Evolutionary conservation across 768 basidiomycete species (phyloP).

Genomic region (Chalciporus chontae): DNA sequence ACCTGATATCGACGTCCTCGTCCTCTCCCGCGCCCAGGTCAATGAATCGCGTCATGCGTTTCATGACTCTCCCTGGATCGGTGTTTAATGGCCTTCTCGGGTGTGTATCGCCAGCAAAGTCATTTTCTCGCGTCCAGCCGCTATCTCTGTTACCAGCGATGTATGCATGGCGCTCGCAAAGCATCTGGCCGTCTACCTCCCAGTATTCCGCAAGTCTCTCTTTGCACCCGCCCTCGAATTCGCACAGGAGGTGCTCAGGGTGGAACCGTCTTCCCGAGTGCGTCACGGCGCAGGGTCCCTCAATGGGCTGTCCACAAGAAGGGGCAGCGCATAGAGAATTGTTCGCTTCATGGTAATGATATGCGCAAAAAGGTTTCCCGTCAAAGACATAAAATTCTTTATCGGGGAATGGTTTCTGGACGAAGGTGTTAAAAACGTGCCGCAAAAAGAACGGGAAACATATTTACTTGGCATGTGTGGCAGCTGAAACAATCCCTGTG

Average conservation of each 20-base stretch:
- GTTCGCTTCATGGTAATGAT: slow-evolving; percentile 92
- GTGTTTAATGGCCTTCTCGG: slow-evolving; percentile 10
- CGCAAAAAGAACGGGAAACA: slow-evolving; percentile 4
- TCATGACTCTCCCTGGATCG: slow-evolving; percentile 56
- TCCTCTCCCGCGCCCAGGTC: slow-evolving; percentile 47
- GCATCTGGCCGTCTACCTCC: slow-evolving; percentile 82
- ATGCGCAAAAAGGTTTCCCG: slow-evolving; percentile 86
- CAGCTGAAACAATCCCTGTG: slow-evolving; percentile 92
- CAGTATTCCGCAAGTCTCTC: slow-evolving; percentile 78
- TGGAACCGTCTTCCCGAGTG: slow-evolving; percentile 81
- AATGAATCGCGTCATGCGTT: slow-evolving; percentile 78
- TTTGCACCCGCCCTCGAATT: slow-evolving; percentile 53
- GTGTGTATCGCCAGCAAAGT: slow-evolving; percentile 7
- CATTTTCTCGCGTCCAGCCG: slow-evolving; percentile 19
- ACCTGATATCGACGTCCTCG: slow-evolving; percentile 30
- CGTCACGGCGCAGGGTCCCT: slow-evolving; percentile 89
- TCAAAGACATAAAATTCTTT: slow-evolving; percentile 89
- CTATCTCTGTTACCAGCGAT: slow-evolving; percentile 23
- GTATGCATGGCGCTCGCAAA: slow-evolving; percentile 79
- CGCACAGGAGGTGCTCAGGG: slow-evolving; percentile 85
- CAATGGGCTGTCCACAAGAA: slow-evolving; percentile 83
- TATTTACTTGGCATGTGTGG: slow-evolving; percentile 66
- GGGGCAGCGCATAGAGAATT: slow-evolving; percentile 80
- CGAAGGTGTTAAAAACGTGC: slow-evolving; percentile 2
- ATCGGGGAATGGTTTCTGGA: slow-evolving; percentile 84